Conservation (phyloP, 139 green algal species). For the Protoeuglena noctilucae region DNA sequence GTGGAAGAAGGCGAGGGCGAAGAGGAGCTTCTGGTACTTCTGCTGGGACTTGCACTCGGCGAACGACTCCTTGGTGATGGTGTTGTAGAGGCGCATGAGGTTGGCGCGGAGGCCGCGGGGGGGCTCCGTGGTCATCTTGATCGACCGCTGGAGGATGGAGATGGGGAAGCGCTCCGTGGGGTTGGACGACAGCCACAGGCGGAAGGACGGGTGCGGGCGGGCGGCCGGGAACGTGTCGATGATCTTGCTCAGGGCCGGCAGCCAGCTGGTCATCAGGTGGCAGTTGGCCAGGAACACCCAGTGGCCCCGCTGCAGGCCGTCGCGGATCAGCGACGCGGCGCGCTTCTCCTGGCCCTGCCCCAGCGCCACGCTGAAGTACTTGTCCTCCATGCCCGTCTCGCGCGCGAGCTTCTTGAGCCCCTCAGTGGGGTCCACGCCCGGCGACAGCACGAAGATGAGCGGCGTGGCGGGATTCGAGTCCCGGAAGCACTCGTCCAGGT, state of each 20-base stretch:
- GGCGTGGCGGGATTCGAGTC: constrained; percentile 41
- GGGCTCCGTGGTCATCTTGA: constrained; percentile 85
- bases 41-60: constrained; percentile 31
- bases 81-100: constrained; percentile 61
- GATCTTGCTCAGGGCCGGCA: constrained; percentile 68
- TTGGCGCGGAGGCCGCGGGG: constrained; percentile 73
- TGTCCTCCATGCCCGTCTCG: constrained; percentile 31
- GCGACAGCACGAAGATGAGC: constrained; percentile 66
- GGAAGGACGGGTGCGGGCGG: constrained; percentile 51
- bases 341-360: constrained; percentile 58
- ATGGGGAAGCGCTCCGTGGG: constrained; percentile 61
- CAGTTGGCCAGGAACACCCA: constrained; percentile 86
- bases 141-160: constrained; percentile 56
- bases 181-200: constrained; percentile 65
- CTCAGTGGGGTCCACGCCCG: constrained; percentile 64
- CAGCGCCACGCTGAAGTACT: constrained; percentile 54
- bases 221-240: constrained; percentile 45
- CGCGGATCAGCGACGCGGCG: constrained; percentile 56
- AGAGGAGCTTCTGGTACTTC: constrained; percentile 78
- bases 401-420: constrained; percentile 53
- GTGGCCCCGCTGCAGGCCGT: constrained; percentile 41
- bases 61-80: constrained; percentile 44
- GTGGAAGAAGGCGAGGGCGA: constrained; percentile 75
- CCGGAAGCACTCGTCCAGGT: constrained; percentile 51
- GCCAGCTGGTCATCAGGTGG: constrained; percentile 75